A percentile compares a stretch with the other conserved stretches of the same genome.
Evolutionary conservation across 495 filamentous ascomycete species (phyloP).

Genomic region (Xylaria flabelliformis): DNA sequence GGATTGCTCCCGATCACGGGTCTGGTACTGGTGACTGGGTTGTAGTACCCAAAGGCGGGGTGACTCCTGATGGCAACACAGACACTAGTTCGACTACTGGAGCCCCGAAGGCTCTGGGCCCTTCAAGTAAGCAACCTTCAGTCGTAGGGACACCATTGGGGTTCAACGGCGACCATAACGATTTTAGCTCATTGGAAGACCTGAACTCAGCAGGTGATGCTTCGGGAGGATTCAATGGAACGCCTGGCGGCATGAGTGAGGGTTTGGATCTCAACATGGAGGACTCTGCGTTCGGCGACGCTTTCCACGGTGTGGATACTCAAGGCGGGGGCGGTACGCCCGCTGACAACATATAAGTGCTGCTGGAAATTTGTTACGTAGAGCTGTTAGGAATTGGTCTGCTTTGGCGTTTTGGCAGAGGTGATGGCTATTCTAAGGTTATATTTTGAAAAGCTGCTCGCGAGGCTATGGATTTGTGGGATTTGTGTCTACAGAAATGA

Average conservation of each 20-base stretch:
- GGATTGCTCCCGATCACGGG: constrained; percentile 47
- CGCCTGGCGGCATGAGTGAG: constrained; percentile 49
- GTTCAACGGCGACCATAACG: constrained; percentile 53
- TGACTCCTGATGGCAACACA: constrained; percentile 38
- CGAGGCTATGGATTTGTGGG: neutral
- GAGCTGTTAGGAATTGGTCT: neutral
- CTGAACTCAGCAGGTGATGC: constrained; percentile 59
- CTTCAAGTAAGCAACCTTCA: constrained; percentile 46
- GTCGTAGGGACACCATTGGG: constrained; percentile 48
- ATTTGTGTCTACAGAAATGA: neutral
- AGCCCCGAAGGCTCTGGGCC: constrained; percentile 26
- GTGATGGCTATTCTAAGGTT: neutral
- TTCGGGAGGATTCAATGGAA: constrained; percentile 50
- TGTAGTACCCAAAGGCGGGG: constrained; percentile 57
- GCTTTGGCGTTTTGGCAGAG: constrained; percentile 16
- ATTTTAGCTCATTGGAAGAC: constrained; percentile 61
- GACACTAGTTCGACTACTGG: constrained; percentile 25
- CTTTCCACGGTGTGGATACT: constrained; percentile 57
- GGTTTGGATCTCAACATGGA: constrained; percentile 57
- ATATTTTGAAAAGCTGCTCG: neutral
- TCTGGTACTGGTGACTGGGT: constrained; percentile 61
- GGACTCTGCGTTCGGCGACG: constrained; percentile 63
- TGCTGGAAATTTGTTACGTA: neutral
- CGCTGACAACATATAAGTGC: constrained; percentile 35
- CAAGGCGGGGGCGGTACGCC: constrained; percentile 38